Percentiles rank a stretch among this genome's conserved stretches.
These are phyloP conservation scores for Fusarium sarcochroum DNA, from an alignment of 2,329 filamentous ascomycete species.

Conservation along the genomic window DNA sequence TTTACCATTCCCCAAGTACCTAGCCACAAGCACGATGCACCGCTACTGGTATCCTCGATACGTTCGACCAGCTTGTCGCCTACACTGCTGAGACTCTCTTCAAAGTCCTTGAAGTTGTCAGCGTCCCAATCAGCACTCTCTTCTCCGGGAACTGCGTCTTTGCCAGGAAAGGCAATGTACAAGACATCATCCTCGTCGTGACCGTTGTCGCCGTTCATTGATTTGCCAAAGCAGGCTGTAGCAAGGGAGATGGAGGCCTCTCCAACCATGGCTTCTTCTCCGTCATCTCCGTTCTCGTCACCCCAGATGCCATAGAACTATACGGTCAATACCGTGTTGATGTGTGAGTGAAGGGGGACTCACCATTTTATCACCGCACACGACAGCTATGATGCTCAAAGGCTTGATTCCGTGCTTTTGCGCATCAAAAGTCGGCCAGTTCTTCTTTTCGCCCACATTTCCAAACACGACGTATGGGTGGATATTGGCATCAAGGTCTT, in stretches of 20 bases:
- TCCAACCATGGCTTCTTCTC: slow-evolving; percentile 63
- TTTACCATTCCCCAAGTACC: slow-evolving; percentile 17
- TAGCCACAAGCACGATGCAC: slow-evolving; percentile 20
- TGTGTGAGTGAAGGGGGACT: neutral
- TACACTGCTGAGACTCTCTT: slow-evolving; percentile 64
- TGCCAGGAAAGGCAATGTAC: slow-evolving; percentile 72
- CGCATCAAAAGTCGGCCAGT: slow-evolving; percentile 58
- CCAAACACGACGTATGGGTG: slow-evolving; percentile 69
- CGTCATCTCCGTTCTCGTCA: slow-evolving; percentile 70
- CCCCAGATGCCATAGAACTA: slow-evolving; percentile 73
- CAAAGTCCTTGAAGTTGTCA: slow-evolving; percentile 62
- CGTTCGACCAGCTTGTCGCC: slow-evolving; percentile 66
- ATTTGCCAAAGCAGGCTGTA: slow-evolving; percentile 68
- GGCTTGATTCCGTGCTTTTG: slow-evolving; percentile 61
- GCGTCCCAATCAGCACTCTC: slow-evolving; percentile 69
- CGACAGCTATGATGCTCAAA: slow-evolving; percentile 68
- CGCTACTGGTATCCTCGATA: slow-evolving; percentile 42
- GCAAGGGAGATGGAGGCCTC: slow-evolving; percentile 71
- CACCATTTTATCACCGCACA: slow-evolving; percentile 65
- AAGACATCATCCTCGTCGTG: slow-evolving; percentile 71
- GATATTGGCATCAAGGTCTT: slow-evolving; percentile 65
- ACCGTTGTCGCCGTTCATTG: slow-evolving; percentile 68
- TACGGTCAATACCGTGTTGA: neutral
- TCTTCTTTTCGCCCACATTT: slow-evolving; percentile 56
- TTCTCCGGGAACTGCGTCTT: slow-evolving; percentile 68